Base-by-base conservation (phyloP, 805 yeast genomes). In the Nakazawaea peltata region DNA sequence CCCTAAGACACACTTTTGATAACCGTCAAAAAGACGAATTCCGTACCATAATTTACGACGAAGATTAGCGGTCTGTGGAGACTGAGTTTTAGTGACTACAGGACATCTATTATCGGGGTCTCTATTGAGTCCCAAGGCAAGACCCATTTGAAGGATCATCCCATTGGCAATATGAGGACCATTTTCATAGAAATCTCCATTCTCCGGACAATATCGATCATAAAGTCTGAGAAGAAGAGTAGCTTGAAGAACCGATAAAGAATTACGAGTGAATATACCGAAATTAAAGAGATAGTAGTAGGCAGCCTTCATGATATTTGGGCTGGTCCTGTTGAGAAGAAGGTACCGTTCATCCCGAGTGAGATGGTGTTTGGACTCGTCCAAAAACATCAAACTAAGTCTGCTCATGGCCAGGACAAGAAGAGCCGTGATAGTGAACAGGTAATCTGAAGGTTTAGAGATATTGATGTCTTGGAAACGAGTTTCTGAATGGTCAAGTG, bases 91-190 rank as follows among this genome's bases (percentile, higher is more conserved):
- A 4, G 19, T 6, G 6, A 27, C 7, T 27, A 16, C 6, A 27
- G 9, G 12, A 14, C 19, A 8, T n/a, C n/a, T 5, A 16, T 5
- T 27, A 12, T 10, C 16, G 0, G 87, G 86, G 43, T 80, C 87
- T 44, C 86, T 63, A 49, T 80, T 78, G 17, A 80, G 49, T 0
- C 87, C 88, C 43, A 79, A 65, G 26, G 79, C 65, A 35, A 72
- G 65, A 0, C 80, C 83, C 81, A 80, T 75, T 47, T 78, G 84
- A 12, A 77, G 55, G 22, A 77, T 8, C 59, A 54, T 74, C 65
- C 2, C 79, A 74, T 13, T 69, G 51, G 36, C 71, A 66, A 9
- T 74, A 67, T 45, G 69, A 77, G 3, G 21, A 4, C 17, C n/a
- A 5, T 76, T 65, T 32, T 72, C 74, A 30, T 75, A 78, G 37